Conservation (phyloP, 495 filamentous ascomycete genomes). For the Physcia stellaris region DNA sequence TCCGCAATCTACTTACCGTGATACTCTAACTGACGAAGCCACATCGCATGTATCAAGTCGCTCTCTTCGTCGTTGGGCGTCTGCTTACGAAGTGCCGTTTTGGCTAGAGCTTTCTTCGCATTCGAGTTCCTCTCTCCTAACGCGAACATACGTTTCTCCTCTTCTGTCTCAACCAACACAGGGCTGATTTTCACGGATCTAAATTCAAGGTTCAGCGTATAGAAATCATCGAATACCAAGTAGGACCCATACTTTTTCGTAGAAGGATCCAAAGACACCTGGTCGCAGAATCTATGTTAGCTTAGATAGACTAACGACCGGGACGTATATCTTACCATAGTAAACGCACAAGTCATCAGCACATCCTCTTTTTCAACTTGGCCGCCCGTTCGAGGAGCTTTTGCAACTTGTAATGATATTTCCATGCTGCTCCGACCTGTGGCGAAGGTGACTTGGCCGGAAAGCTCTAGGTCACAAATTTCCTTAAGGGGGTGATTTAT, state of each 20-base stretch:
- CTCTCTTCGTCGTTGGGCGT: constrained; percentile 67
- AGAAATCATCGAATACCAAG: no score
- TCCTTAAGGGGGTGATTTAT: constrained; percentile 59
- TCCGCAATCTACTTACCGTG: constrained; percentile 23
- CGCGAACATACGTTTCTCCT: constrained; percentile 54
- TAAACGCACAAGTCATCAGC: constrained; percentile 68
- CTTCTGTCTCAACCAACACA: constrained; percentile 50
- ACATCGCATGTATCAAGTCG: constrained; percentile 67
- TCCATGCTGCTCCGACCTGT: constrained; percentile 74
- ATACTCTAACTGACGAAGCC: constrained; percentile 59
- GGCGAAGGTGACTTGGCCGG: constrained; percentile 68
- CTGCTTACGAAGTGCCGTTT: constrained; percentile 51
- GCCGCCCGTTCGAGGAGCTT: constrained; percentile 41
- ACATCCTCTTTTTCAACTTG: constrained; percentile 51
- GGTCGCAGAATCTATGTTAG: no score
- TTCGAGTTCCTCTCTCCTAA: constrained; percentile 61
- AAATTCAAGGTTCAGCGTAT: constrained; percentile 1
- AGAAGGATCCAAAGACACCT: constrained; percentile 58
- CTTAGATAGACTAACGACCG: no score
- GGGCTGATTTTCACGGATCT: constrained; percentile 26
- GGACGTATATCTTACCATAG: constrained; percentile 57
- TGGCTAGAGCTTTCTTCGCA: constrained; percentile 53
- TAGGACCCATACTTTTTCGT: constrained; percentile 53
- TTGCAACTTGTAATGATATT: constrained; percentile 61
- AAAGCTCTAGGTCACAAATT: constrained; percentile 70